A percentile compares a stretch with the other conserved stretches of the same genome.
Evolutionary conservation across 2,329 filamentous ascomycete species (phyloP).

Genomic region (Pseudocercospora musae): DNA sequence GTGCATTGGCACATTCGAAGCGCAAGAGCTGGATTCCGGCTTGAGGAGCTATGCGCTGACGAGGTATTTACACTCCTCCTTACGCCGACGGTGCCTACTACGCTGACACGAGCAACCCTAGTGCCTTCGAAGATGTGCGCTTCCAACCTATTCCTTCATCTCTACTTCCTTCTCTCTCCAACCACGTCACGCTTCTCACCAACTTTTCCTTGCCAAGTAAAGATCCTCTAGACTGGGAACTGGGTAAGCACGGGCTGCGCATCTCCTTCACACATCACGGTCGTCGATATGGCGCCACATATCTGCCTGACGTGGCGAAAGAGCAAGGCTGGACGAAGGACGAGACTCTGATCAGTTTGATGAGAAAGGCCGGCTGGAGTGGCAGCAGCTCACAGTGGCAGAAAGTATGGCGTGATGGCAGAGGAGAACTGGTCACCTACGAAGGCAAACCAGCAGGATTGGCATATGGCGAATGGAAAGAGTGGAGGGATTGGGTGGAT

Average conservation of each 20-base stretch:
- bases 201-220: conserved; percentile 61
- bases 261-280: conserved; percentile 77
- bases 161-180: conserved; percentile 65
- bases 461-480: conserved; percentile 69
- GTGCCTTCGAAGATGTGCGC: conserved; percentile 62
- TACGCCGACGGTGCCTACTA: neutral
- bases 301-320: conserved; percentile 82
- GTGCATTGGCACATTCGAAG: conserved; percentile 93
- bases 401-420: conserved; percentile 70
- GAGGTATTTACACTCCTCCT: conserved; percentile 49
- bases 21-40: conserved; percentile 68
- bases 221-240: conserved; percentile 75
- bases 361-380: conserved; percentile 91
- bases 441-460: conserved; percentile 76
- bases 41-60: conserved; percentile 78
- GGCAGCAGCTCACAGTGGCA: conserved; percentile 48
- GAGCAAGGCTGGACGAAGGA: conserved; percentile 97
- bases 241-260: conserved; percentile 82
- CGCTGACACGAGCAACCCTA: conserved; percentile 27
- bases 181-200: conserved; percentile 66
- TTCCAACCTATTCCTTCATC: conserved; percentile 64
- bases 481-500: conserved; percentile 73
- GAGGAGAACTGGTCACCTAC: conserved; percentile 73
- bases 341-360: conserved; percentile 82
- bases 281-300: conserved; percentile 77